A percentile compares a stretch with the other conserved stretches of the same genome.
These are phyloP conservation scores for Erysimum cheiri DNA, from an alignment of 441 rosid genomes.

Conservation along the genomic window DNA sequence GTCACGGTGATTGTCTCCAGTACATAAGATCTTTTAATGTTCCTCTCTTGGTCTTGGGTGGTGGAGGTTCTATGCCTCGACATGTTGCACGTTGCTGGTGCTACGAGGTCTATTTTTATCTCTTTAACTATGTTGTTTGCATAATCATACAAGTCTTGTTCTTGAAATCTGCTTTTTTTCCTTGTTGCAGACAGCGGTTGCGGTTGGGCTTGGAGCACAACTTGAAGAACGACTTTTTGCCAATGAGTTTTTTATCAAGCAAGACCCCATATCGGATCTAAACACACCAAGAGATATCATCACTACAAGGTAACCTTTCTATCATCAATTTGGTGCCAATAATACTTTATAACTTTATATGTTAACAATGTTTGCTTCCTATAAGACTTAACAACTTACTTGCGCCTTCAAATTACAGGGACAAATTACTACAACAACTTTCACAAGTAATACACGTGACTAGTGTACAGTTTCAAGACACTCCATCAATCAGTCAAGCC, in stretches of 20 bases:
- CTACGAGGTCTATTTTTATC: constrained; percentile 64
- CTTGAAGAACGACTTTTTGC: constrained; percentile 50
- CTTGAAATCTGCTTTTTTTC: background rate
- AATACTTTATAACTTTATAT: too few relatives aligned
- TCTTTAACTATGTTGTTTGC: background rate
- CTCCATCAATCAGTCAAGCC: constrained; percentile 16
- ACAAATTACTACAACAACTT: background rate
- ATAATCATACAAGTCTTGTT: constrained; percentile 19
- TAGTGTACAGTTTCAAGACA: constrained; percentile 32
- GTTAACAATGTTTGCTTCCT: background rate
- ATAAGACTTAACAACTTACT: background rate
- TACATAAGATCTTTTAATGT: constrained; percentile 78
- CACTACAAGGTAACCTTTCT: constrained; percentile 41
- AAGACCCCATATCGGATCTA: constrained; percentile 42
- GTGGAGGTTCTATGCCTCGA: constrained; percentile 69
- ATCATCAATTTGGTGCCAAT: too few relatives aligned
- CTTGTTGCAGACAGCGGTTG: constrained; percentile 74
- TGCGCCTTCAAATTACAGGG: background rate
- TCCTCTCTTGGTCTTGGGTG: constrained; percentile 89
- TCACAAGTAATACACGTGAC: constrained; percentile 11
- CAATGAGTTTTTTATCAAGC: constrained; percentile 57
- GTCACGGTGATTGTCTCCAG: constrained; percentile 84
- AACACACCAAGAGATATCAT: constrained; percentile 65
- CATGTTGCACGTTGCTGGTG: constrained; percentile 93
- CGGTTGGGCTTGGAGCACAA: constrained; percentile 65